Percentiles rank a stretch among this genome's conserved stretches.
These are phyloP conservation scores for Pythium vanterpoolii DNA, from an alignment of 352 stramenopile genomes.

Conservation along the genomic window DNA sequence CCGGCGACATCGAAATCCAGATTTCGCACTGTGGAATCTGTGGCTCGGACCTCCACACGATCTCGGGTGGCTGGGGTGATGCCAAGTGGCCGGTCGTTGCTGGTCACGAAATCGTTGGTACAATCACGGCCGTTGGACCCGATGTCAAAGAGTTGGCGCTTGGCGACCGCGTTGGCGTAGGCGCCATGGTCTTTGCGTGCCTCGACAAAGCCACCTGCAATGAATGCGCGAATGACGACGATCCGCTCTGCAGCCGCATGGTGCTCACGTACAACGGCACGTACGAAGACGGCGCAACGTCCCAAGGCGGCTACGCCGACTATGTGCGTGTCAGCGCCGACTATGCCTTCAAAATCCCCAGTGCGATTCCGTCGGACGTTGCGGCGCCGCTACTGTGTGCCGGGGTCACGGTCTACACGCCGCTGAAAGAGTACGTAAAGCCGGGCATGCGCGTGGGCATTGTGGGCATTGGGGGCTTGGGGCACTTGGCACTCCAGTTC, in stretches of 20 bases:
- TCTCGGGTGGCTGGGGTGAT: background rate
- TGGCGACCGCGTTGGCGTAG: too few species aligned
- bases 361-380: conserved; percentile 21
- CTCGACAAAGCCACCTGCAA: too few species aligned
- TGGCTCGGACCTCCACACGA: conserved; percentile 30
- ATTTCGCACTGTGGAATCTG: conserved; percentile 33
- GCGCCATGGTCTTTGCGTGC: too few species aligned
- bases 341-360: conserved; percentile 29
- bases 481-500: conserved; percentile 70
- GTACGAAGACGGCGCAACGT: conserved; percentile 12
- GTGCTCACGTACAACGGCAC: conserved; percentile 24
- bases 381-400: conserved; percentile 61
- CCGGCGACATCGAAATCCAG: conserved; percentile 28
- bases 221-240: too few species aligned
- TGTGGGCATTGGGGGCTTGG: conserved; percentile 62
- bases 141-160: too few species aligned
- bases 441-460: conserved; percentile 38
- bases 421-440: conserved; percentile 38
- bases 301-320: conserved; percentile 1
- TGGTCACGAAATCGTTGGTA: too few species aligned
- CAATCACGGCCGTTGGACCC: too few species aligned
- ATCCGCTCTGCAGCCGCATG: too few species aligned
- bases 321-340: conserved; percentile 4
- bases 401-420: conserved; percentile 61
- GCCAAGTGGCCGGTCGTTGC: background rate